Percentiles rank a stretch among this genome's conserved stretches.
These are phyloP conservation scores for Diaporthe sp. DNA, from an alignment of 2,329 filamentous ascomycete genomes.

Conservation along the genomic window DNA sequence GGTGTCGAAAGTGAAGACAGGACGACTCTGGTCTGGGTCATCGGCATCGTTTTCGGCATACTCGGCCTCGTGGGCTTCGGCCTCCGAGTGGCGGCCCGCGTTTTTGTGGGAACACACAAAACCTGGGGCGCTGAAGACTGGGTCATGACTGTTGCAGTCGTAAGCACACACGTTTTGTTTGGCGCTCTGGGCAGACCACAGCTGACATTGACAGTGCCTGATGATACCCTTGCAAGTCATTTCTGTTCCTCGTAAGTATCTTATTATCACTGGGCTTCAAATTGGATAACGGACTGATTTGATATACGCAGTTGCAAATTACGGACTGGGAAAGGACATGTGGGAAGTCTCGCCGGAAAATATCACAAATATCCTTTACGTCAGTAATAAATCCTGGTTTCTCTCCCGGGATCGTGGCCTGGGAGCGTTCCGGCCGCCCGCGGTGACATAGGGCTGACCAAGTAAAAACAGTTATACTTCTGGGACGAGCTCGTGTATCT, in stretches of 20 bases:
- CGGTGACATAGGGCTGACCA: neutral
- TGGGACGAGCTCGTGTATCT: constrained; percentile 49
- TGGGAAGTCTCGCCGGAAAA: constrained; percentile 58
- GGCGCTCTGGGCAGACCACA: neutral
- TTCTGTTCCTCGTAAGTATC: constrained; percentile 45
- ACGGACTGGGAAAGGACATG: constrained; percentile 58
- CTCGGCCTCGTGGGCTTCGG: constrained; percentile 48
- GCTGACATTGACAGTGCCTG: constrained; percentile 32
- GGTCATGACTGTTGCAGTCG: constrained; percentile 46
- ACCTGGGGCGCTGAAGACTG: constrained; percentile 49
- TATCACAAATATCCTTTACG: constrained; percentile 56
- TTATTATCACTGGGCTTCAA: neutral
- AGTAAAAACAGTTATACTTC: constrained; percentile 45
- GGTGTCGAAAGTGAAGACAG: constrained; percentile 45
- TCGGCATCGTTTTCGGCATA: constrained; percentile 45
- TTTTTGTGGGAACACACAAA: constrained; percentile 43
- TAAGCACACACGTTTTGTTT: constrained; percentile 34
- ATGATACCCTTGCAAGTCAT: constrained; percentile 43
- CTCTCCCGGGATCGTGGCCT: neutral
- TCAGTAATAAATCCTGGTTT: constrained; percentile 31
- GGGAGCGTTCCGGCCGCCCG: neutral
- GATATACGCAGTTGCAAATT: constrained; percentile 48
- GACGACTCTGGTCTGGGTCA: constrained; percentile 43
- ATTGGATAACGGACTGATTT: neutral
- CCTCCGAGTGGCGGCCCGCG: constrained; percentile 46